phyloP scores from a whole-genome alignment of 306 rosid species.

The Astragalus glycyphyllos region DNA sequence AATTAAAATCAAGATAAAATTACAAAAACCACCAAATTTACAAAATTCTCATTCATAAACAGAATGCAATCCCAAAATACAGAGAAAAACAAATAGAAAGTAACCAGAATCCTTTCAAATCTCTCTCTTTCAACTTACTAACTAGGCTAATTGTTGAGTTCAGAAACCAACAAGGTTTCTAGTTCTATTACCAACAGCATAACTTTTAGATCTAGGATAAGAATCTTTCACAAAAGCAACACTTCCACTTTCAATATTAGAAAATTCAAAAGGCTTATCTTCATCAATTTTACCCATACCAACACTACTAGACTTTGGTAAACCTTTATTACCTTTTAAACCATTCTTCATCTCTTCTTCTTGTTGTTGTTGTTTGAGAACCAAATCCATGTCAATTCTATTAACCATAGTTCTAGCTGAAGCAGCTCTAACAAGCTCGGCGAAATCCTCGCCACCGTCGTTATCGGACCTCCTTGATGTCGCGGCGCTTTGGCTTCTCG shows the following conservation, averaged over 20 bases:
- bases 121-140: not conserved
- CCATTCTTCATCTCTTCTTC: not conserved
- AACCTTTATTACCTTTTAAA: conserved; percentile 26
- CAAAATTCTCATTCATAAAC: not conserved
- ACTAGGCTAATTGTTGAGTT: not conserved
- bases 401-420: conserved; percentile 57
- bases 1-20: not conserved
- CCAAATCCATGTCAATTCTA: conserved; percentile 58
- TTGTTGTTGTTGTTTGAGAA: conserved; percentile 43
- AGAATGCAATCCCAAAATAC: not conserved
- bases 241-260: conserved; percentile 8
- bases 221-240: conserved; percentile 21
- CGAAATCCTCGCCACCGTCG: conserved; percentile 48
- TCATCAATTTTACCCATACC: conserved; percentile 77
- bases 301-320: conserved; percentile 70
- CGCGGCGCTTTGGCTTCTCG: conserved; percentile 63
- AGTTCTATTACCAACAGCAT: conserved; percentile 54
- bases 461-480: conserved; percentile 43
- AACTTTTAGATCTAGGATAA: conserved; percentile 69
- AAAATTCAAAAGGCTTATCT: conserved; percentile 54
- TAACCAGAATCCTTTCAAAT: not conserved
- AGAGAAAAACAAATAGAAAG: not conserved
- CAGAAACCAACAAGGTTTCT: conserved; percentile 34
- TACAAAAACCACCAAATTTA: not conserved
- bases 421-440: conserved; percentile 76